A percentile compares a stretch with the other conserved stretches of the same genome.
Conservation (phyloP, 73 alveolate genomes). For the Paraurostyla sp. region DNA sequence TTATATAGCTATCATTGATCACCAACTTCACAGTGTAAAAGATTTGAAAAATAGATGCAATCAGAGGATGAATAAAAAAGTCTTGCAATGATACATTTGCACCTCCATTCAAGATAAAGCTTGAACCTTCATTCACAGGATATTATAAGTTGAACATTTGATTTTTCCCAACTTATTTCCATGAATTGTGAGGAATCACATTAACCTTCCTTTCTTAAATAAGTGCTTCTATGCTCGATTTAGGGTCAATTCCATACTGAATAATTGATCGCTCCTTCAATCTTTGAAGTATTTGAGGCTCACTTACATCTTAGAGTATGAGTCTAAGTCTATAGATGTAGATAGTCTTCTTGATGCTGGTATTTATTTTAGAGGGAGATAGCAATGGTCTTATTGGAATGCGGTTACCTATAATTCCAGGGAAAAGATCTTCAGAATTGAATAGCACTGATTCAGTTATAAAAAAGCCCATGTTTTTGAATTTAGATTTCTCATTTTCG, state of each 20-base stretch:
- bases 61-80: neutral
- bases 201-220: neutral
- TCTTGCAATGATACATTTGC: constrained; percentile 1
- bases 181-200: neutral
- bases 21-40: neutral
- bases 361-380: neutral
- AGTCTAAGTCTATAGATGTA: neutral
- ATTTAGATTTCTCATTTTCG: neutral
- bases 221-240: neutral
- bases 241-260: neutral
- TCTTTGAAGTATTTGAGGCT: neutral
- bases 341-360: neutral
- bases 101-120: neutral
- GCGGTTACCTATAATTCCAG: neutral
- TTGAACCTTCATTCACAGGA: neutral
- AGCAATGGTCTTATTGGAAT: neutral
- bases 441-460: neutral
- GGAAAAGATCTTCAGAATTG: constrained; percentile 1
- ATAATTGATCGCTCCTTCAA: constrained; percentile 9
- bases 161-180: neutral
- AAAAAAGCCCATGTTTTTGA: neutral
- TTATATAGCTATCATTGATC: neutral
- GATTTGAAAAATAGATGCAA: neutral
- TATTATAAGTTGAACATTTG: neutral
- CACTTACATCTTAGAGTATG: neutral